These are phyloP conservation scores for Zoysia japonica DNA, from an alignment of 176 grass and related monocot genomes.

Conservation along the genomic window DNA sequence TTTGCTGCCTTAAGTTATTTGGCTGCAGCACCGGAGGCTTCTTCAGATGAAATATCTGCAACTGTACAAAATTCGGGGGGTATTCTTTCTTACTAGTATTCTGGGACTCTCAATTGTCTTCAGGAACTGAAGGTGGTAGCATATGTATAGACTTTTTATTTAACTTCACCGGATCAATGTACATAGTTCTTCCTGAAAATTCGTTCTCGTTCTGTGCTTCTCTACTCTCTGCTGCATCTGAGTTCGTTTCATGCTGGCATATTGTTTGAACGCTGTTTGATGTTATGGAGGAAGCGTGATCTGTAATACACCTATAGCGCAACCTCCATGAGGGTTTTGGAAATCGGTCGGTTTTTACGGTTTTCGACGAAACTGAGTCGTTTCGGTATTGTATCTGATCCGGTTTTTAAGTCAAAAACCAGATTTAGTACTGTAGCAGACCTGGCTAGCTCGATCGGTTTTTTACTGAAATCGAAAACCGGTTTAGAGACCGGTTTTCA, in stretches of 20 bases:
- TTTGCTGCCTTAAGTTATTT: conserved; percentile 34
- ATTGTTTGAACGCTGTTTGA: neutral
- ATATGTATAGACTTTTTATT: conserved; percentile 43
- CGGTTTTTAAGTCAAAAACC: too few relatives aligned
- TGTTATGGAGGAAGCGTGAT: too few relatives aligned
- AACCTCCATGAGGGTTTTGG: too few relatives aligned
- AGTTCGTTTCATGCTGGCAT: neutral
- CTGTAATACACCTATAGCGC: too few relatives aligned
- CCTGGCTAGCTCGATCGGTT: too few relatives aligned
- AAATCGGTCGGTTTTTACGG: too few relatives aligned
- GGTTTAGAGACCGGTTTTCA: too few relatives aligned
- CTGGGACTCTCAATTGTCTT: neutral
- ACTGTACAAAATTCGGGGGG: conserved; percentile 35
- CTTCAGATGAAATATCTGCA: conserved; percentile 32
- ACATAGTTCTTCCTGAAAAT: neutral
- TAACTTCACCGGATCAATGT: conserved; percentile 25
- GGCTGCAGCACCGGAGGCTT: conserved; percentile 23
- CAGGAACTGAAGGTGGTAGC: conserved; percentile 31
- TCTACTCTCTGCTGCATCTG: neutral
- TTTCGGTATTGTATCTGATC: too few relatives aligned
- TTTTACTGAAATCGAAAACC: too few relatives aligned
- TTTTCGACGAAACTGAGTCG: too few relatives aligned
- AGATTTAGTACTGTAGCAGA: too few relatives aligned
- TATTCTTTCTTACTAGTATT: conserved; percentile 4
- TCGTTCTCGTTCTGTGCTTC: too few relatives aligned